Conservation (phyloP, 1,284 basidiomycete species). For the Tylopilus sp. region DNA sequence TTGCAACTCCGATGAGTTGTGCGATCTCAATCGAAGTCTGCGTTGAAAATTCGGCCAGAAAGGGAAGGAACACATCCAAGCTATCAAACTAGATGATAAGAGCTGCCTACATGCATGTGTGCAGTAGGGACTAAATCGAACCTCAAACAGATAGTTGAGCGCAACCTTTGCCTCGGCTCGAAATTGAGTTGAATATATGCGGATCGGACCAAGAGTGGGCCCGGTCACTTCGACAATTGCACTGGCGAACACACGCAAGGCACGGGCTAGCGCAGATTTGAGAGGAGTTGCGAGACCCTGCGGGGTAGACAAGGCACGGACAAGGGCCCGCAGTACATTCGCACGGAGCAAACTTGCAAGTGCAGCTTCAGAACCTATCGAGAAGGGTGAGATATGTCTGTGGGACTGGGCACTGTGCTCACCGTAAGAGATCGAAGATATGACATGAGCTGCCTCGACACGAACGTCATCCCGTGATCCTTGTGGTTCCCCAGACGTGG, state of each 20-base stretch:
- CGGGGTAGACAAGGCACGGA: conserved; percentile 65
- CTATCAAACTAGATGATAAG: conserved; percentile 58
- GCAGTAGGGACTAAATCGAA: conserved; percentile 37
- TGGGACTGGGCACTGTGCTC: conserved; percentile 3
- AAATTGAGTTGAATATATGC: conserved; percentile 54
- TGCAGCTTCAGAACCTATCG: conserved; percentile 68
- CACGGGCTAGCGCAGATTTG: conserved; percentile 69
- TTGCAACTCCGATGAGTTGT: conserved; percentile 64
- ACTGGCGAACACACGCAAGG: conserved; percentile 65
- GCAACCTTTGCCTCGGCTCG: conserved; percentile 65
- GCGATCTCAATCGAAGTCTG: conserved; percentile 62
- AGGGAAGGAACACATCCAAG: conserved; percentile 74
- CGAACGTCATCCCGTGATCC: conserved; percentile 61
- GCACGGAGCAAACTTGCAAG: conserved; percentile 65
- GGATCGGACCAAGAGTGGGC: conserved; percentile 73
- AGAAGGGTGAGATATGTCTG: neutral
- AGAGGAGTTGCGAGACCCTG: conserved; percentile 52
- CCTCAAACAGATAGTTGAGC: conserved; percentile 71
- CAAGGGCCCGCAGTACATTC: conserved; percentile 65
- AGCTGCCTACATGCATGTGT: neutral
- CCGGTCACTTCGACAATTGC: conserved; percentile 73
- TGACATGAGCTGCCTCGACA: conserved; percentile 78
- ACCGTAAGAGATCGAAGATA: conserved; percentile 78
- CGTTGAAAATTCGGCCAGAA: conserved; percentile 57
- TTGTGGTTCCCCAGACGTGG: conserved; percentile 46